Evolutionary conservation across 345 rosid genomes (phyloP).

Genomic region (Luvunga scandens): DNA sequence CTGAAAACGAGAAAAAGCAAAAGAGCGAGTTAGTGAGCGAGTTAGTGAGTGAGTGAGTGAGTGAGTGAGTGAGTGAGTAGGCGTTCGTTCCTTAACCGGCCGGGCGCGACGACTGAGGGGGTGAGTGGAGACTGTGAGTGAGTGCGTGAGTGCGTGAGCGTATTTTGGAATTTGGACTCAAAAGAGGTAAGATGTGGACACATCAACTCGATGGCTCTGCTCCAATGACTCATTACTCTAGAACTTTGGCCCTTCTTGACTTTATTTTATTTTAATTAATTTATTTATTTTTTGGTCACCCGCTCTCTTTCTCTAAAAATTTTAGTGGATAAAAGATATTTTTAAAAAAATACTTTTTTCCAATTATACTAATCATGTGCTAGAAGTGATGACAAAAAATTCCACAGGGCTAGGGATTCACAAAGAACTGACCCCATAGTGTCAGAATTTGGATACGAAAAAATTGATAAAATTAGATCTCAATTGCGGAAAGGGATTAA

Average conservation of each 20-base stretch:
- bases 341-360: too few species aligned
- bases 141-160: conserved; percentile 8
- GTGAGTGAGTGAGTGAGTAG: conserved; percentile 15
- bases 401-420: too few species aligned
- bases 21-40: neutral
- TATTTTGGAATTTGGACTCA: conserved; percentile 17
- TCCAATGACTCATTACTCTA: conserved; percentile 30
- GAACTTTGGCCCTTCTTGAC: conserved; percentile 22
- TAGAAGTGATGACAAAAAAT: too few species aligned
- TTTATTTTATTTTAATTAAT: conserved; percentile 16
- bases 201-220: conserved; percentile 55
- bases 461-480: too few species aligned
- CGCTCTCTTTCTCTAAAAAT: too few species aligned
- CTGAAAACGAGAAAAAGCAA: neutral
- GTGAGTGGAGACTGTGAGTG: conserved; percentile 22
- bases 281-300: conserved; percentile 15
- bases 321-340: too few species aligned
- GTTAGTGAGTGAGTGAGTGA: neutral
- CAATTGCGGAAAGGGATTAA: too few species aligned
- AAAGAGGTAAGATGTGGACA: conserved; percentile 54
- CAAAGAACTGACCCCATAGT: too few species aligned
- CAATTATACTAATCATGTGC: too few species aligned
- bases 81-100: neutral
- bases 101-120: conserved; percentile 25
- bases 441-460: too few species aligned